Percentiles rank a stretch among this genome's conserved stretches.
These are phyloP conservation scores for Phaseolus coccineus DNA, from an alignment of 331 rosid species.

Conservation along the genomic window DNA sequence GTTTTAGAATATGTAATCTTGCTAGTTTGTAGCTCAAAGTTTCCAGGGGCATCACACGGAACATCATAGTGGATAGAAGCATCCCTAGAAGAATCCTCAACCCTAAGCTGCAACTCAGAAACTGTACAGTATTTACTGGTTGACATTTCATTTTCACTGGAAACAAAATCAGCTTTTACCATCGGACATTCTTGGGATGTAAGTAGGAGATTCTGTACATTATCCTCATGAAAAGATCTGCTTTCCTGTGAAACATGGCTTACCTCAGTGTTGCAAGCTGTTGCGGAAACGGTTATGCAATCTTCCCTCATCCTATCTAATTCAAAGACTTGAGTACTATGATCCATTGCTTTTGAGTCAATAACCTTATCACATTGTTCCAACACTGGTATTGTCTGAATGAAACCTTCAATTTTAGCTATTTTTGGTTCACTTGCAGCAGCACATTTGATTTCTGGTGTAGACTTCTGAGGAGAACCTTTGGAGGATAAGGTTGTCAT, in stretches of 20 bases:
- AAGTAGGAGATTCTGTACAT: conserved; percentile 11
- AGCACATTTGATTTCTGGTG: conserved; percentile 22
- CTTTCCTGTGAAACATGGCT: conserved; percentile 34
- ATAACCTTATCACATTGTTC: conserved; percentile 41
- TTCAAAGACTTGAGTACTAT: conserved; percentile 30
- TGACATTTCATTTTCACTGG: conserved; percentile 36
- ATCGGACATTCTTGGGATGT: conserved; percentile 32
- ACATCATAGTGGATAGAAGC: conserved; percentile 40
- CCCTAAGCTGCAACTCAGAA: conserved; percentile 36
- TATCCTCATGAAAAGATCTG: conserved; percentile 37
- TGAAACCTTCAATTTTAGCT: conserved; percentile 39
- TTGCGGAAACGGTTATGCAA: conserved; percentile 25
- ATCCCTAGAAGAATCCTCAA: conserved; percentile 38
- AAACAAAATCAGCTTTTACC: conserved; percentile 31
- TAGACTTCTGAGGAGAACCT: conserved; percentile 29
- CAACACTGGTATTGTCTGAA: conserved; percentile 27
- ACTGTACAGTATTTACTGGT: conserved; percentile 2
- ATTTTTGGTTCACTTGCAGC: conserved; percentile 40
- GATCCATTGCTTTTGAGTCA: conserved; percentile 37
- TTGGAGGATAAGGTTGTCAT: conserved; percentile 36
- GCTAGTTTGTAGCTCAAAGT: conserved; percentile 39
- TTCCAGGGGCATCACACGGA: conserved; percentile 38
- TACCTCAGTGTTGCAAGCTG: conserved; percentile 32
- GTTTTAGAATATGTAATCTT: conserved; percentile 19
- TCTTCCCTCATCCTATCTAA: conserved; percentile 28